phyloP scores from a whole-genome alignment of 371 early-diverging fungal genomes.

The Thermomucor indicae-seudaticae region DNA sequence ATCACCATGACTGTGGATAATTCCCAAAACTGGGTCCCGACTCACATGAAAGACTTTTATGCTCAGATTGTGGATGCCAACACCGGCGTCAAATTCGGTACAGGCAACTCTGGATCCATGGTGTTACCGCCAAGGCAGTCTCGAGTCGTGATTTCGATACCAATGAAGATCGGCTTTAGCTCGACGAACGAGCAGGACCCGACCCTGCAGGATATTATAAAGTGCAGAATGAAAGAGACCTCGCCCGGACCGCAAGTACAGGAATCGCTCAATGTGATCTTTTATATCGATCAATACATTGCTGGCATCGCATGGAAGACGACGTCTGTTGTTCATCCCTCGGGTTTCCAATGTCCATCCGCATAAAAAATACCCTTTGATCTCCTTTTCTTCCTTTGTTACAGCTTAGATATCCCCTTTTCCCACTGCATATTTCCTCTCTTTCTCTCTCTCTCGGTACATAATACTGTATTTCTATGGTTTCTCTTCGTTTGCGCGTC shows the following conservation, averaged over 20 bases:
- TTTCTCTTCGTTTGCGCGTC: too few relatives aligned
- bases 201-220: constrained; percentile 6
- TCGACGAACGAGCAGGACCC: neutral
- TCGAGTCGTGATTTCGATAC: constrained; percentile 1
- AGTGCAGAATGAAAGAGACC: neutral
- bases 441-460: too few relatives aligned
- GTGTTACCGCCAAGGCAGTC: constrained; percentile 6
- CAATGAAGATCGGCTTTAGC: constrained; percentile 12
- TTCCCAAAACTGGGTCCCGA: constrained; percentile 22
- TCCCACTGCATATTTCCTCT: too few relatives aligned
- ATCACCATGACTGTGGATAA: constrained; percentile 18
- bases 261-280: constrained; percentile 14
- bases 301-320: constrained; percentile 24
- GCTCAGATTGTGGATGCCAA: constrained; percentile 7
- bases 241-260: neutral
- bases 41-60: constrained; percentile 11
- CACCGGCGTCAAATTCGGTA: constrained; percentile 11
- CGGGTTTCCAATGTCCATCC: constrained; percentile 24
- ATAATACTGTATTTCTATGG: too few relatives aligned
- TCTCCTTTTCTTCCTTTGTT: too few relatives aligned
- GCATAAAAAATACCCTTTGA: too few relatives aligned
- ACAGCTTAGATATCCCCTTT: too few relatives aligned
- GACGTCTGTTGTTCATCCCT: constrained; percentile 13
- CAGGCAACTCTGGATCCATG: constrained; percentile 14
- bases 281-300: constrained; percentile 23